Percentiles rank a stretch among this genome's conserved stretches.
phyloP scores from a whole-genome alignment of 805 yeast species.

The Wickerhamiella galacta region DNA sequence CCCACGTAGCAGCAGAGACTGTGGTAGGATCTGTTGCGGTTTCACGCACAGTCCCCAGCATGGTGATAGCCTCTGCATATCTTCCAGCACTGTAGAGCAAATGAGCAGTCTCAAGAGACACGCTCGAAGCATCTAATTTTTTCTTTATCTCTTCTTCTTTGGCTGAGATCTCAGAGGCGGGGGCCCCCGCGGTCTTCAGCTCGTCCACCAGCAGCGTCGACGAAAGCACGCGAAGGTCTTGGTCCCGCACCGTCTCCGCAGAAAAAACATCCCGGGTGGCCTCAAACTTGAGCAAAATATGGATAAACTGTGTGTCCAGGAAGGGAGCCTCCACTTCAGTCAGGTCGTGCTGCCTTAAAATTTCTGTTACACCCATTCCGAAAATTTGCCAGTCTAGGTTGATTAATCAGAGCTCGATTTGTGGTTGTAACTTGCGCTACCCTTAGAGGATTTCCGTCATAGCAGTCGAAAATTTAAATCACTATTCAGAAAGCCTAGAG shows the following conservation, averaged over 20 bases:
- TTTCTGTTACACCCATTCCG: background rate
- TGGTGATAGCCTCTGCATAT: constrained; percentile 23
- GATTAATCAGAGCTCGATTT: no score
- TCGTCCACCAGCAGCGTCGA: constrained; percentile 5
- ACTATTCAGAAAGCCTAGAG: no score
- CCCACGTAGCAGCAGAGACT: constrained; percentile 29
- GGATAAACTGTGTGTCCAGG: constrained; percentile 44
- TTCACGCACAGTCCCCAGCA: constrained; percentile 6
- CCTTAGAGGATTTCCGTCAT: no score
- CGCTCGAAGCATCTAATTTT: constrained; percentile 1
- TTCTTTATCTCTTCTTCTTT: background rate
- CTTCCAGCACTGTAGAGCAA: constrained; percentile 28
- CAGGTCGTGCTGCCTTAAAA: constrained; percentile 29
- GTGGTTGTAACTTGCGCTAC: no score
- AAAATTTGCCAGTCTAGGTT: no score
- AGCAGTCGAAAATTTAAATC: no score
- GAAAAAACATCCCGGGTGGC: constrained; percentile 21
- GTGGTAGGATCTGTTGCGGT: constrained; percentile 36
- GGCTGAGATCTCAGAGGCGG: background rate
- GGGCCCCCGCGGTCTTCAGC: constrained; percentile 11
- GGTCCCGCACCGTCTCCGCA: background rate
- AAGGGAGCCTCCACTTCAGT: constrained; percentile 38
- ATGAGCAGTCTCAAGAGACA: constrained; percentile 18
- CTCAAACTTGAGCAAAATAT: constrained; percentile 34
- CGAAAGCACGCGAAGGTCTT: constrained; percentile 3